Conservation (phyloP, 164 flowering plant species). For the Akebia trifoliata region DNA sequence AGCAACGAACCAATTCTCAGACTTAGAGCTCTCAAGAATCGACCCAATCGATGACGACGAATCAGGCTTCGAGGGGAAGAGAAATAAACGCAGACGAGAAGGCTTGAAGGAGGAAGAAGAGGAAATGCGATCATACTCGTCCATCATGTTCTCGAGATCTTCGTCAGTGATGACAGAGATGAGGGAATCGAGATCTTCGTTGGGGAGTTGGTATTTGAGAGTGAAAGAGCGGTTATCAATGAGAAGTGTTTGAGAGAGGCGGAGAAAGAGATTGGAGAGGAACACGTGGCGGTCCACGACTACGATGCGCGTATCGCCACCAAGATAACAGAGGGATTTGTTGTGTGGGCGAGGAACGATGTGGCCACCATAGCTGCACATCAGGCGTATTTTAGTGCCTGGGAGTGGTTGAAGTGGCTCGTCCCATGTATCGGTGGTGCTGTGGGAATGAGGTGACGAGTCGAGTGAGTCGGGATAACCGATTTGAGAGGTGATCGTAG, state of each 20-base stretch:
- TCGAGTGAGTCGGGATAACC: constrained; percentile 49
- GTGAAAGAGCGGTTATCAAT: constrained; percentile 44
- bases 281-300: constrained; percentile 64
- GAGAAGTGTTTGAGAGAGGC: constrained; percentile 57
- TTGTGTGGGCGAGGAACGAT: constrained; percentile 90
- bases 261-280: constrained; percentile 49
- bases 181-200: constrained; percentile 82
- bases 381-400: constrained; percentile 61
- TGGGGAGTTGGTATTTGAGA: constrained; percentile 84
- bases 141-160: constrained; percentile 93
- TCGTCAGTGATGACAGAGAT: constrained; percentile 88
- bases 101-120: constrained; percentile 25
- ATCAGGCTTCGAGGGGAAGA: constrained; percentile 58
- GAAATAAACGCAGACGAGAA: constrained; percentile 52
- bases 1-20: constrained; percentile 83
- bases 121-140: constrained; percentile 74
- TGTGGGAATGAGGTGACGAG: constrained; percentile 58
- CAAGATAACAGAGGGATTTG: constrained; percentile 77
- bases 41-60: constrained; percentile 61
- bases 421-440: constrained; percentile 50
- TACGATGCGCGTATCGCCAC: constrained; percentile 90
- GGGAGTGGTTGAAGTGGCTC: constrained; percentile 19
- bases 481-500: constrained; percentile 15
- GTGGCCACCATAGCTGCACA: constrained; percentile 95
- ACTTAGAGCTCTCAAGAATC: constrained; percentile 62